A percentile compares a stretch with the other conserved stretches of the same genome.
Conservation (phyloP, 768 basidiomycete genomes). For the Mycena chlorophos region DNA sequence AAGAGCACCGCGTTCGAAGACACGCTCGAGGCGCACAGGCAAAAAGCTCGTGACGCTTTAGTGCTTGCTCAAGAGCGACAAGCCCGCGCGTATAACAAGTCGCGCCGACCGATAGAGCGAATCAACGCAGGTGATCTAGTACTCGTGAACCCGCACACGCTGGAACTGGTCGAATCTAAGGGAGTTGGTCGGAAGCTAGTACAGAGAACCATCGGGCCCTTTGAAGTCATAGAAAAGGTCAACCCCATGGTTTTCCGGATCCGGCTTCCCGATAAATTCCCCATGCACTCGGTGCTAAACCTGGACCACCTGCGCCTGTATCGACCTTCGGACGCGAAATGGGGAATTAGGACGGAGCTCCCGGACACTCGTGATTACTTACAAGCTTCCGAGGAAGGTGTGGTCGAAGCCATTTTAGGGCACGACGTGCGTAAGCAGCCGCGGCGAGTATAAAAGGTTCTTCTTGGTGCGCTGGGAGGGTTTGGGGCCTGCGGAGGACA, state of each 20-base stretch:
- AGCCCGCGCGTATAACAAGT: not conserved
- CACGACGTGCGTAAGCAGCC: not conserved
- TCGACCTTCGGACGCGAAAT: not conserved
- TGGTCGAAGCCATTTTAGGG: too few relatives aligned
- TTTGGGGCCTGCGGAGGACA: not conserved
- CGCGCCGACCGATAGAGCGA: not conserved
- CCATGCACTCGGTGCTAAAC: slow-evolving; percentile 12
- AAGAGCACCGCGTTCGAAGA: slow-evolving; percentile 10
- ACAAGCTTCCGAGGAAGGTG: not conserved
- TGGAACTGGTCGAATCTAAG: slow-evolving; percentile 10
- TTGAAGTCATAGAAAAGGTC: slow-evolving; percentile 18
- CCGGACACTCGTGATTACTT: not conserved
- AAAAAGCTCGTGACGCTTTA: not conserved
- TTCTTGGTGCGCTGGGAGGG: not conserved
- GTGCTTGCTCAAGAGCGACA: not conserved
- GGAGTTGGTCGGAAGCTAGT: slow-evolving; percentile 14
- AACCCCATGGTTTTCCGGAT: slow-evolving; percentile 12
- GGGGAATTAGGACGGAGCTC: not conserved
- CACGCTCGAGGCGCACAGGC: slow-evolving; percentile 1
- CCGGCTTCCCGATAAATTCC: slow-evolving; percentile 5
- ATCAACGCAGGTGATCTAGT: not conserved
- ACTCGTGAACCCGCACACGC: slow-evolving; percentile 7
- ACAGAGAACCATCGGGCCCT: slow-evolving; percentile 15
- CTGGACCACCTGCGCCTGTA: slow-evolving; percentile 11
- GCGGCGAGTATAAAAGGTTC: not conserved